Percentiles rank a stretch among this genome's conserved stretches.
phyloP scores from a whole-genome alignment of 1,284 basidiomycete species.

The Hemileccinum hortonii region DNA sequence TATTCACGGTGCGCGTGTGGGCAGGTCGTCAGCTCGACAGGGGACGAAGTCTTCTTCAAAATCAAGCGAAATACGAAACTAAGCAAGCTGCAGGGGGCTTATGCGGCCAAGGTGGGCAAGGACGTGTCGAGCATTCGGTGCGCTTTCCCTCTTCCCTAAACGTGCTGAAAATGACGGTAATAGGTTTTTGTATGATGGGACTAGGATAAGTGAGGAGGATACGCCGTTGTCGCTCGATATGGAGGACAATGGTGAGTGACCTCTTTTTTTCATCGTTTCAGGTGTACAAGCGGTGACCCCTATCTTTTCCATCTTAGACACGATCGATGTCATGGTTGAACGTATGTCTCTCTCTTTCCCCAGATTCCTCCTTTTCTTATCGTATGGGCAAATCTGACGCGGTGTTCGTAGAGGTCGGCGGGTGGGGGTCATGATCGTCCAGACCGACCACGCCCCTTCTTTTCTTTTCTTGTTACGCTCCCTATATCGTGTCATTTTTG shows the following conservation, averaged over 20 bases:
- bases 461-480: not conserved
- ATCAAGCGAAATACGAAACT: slow-evolving; percentile 94
- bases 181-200: slow-evolving; percentile 87
- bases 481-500: not conserved
- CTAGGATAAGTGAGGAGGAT: slow-evolving; percentile 80
- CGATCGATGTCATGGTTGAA: slow-evolving; percentile 91
- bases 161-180: not conserved
- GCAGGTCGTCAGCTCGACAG: slow-evolving; percentile 73
- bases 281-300: slow-evolving; percentile 4
- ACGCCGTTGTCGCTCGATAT: slow-evolving; percentile 82
- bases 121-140: slow-evolving; percentile 84
- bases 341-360: slow-evolving; percentile 53
- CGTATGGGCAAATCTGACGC: slow-evolving; percentile 5
- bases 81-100: slow-evolving; percentile 90
- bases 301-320: slow-evolving; percentile 47
- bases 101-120: slow-evolving; percentile 92
- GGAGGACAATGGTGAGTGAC: slow-evolving; percentile 73
- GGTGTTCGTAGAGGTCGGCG: slow-evolving; percentile 20
- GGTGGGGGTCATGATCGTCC: slow-evolving; percentile 18
- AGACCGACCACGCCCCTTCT: not conserved
- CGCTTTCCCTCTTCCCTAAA: slow-evolving; percentile 24
- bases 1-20: not conserved
- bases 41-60: slow-evolving; percentile 97
- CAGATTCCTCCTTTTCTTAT: no score
- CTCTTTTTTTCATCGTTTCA: not conserved